Base-by-base conservation (phyloP, 176 grass and related monocot species). In the Paspalum notatum region DNA sequence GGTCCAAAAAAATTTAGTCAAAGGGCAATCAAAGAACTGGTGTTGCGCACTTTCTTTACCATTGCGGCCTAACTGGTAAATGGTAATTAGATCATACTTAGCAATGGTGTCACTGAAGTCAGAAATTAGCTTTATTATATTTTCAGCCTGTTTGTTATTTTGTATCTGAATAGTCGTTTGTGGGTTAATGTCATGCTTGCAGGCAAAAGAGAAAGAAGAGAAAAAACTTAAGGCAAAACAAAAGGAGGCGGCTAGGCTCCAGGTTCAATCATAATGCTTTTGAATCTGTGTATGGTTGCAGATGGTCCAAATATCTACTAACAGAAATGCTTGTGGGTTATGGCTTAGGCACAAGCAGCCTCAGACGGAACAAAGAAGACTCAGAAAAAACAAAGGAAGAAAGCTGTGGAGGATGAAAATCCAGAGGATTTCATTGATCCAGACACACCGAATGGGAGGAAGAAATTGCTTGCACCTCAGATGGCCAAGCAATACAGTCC, bases 401-500 rank as follows among this genome's bases (percentile, higher is more conserved):
- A 81, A 71, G 76, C 62, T 48, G 63, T 54, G 8, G 87, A 95
- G 82, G 93, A 92, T 81, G 90, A 95, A 41, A 92, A 95, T 74
- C 82, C 87, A 17, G 84, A 95, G 48, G 93, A 95, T 87, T 92
- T 92, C 66, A 44, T 92, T 24, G 90, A 92, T 64, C 93, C 87
- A 21, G 20, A 83, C 24, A 95, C 93, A 52, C 64, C 64, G 25
- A 41, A 56, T 74, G 93, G 93, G 60, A 57, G 59, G 45, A 95
- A 90, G 76, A 95, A 95, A 81, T 60, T 68, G 39, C 93, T 95
- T 49, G 91, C 93, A 20, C 20, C n/a, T 66, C 87, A 95, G 67
- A 88, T 95, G 93, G 93, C 93, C 14, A 95, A 92, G 38, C 84
- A 95, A 82, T 95, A 92, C 70, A 95, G 64, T 74, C 93, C 93